These are phyloP conservation scores for Apiotrichum gracile DNA, from an alignment of 1,284 basidiomycete species.

Conservation along the genomic window DNA sequence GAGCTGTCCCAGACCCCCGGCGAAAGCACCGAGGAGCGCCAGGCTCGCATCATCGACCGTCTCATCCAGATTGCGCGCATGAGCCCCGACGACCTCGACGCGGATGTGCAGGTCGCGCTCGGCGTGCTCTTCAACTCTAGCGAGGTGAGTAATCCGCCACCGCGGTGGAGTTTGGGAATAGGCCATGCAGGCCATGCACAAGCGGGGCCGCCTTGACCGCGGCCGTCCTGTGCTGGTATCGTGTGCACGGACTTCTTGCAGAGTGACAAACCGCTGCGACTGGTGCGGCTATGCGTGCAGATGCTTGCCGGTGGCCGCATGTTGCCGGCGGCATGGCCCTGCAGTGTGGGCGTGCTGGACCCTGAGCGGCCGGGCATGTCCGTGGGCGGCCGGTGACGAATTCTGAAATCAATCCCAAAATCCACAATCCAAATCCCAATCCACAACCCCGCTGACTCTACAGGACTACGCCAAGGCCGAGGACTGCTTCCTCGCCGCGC, in stretches of 20 bases:
- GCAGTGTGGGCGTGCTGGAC: neutral
- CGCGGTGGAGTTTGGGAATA: no score
- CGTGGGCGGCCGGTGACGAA: neutral
- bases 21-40: constrained; percentile 19
- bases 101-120: constrained; percentile 91
- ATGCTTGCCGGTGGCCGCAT: neutral
- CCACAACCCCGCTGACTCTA: neutral
- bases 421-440: neutral
- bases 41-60: constrained; percentile 34
- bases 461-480: constrained; percentile 85
- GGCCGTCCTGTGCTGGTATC: no score
- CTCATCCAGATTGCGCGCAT: constrained; percentile 47
- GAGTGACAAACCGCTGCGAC: neutral
- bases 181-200: neutral
- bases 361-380: neutral
- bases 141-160: constrained; percentile 66
- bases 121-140: constrained; percentile 88
- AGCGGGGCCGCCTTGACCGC: no score
- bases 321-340: neutral
- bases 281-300: neutral
- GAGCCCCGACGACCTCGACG: constrained; percentile 61
- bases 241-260: no score
- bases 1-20: constrained; percentile 4
- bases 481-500: constrained; percentile 88
- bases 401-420: no score